Percentiles rank a stretch among this genome's conserved stretches.
phyloP scores from a whole-genome alignment of 1,284 basidiomycete genomes.

The Leccinum subrobustum region DNA sequence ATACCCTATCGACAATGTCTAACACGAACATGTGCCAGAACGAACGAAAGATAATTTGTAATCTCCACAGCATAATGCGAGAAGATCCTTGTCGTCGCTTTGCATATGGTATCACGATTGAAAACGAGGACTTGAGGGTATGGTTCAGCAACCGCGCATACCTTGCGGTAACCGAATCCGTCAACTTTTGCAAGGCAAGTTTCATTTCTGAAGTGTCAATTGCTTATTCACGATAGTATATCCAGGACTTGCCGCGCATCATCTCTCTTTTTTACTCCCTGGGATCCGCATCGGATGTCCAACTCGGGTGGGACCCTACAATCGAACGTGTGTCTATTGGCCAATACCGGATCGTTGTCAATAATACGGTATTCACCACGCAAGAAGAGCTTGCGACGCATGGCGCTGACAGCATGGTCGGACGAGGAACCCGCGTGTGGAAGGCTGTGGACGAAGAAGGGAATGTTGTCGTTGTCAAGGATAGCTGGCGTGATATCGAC shows the following conservation, averaged over 20 bases:
- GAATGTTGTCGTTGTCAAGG: constrained; percentile 3
- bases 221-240: neutral
- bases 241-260: neutral
- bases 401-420: constrained; percentile 10
- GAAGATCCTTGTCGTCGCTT: neutral
- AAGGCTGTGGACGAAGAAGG: neutral
- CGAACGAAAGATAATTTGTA: neutral
- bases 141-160: neutral
- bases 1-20: neutral
- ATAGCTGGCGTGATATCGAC: constrained; percentile 6
- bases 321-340: neutral
- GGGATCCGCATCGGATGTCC: neutral
- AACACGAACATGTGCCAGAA: constrained; percentile 5
- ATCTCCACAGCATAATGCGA: neutral
- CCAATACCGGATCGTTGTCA: constrained; percentile 9
- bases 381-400: neutral
- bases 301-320: constrained; percentile 21
- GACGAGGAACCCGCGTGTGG: constrained; percentile 10
- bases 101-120: neutral
- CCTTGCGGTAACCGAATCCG: constrained; percentile 1
- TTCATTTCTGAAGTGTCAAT: neutral
- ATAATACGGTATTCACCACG: neutral
- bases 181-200: constrained; percentile 4
- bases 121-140: neutral
- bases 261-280: constrained; percentile 7